Conservation (phyloP, 164 flowering plant genomes). For the Akebia trifoliata region DNA sequence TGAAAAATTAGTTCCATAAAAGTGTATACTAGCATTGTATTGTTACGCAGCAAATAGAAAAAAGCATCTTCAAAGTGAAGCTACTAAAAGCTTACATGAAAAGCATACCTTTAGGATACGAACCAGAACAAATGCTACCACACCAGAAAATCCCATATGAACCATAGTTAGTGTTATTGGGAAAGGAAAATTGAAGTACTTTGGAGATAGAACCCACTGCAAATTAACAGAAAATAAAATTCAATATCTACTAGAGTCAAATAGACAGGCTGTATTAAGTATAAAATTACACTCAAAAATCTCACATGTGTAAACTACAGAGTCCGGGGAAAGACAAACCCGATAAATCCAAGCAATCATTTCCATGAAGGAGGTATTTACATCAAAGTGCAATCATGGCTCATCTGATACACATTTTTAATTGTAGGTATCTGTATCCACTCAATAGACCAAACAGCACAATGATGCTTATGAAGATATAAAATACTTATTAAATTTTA, state of each 20-base stretch:
- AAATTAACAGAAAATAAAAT: conserved; percentile 13
- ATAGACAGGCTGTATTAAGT: neutral
- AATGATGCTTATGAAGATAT: no score
- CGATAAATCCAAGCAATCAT: no score
- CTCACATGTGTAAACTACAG: neutral
- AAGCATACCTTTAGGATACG: conserved; percentile 84
- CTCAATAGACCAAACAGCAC: no score
- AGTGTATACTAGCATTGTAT: neutral
- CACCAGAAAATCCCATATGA: conserved; percentile 97
- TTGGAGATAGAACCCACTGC: conserved; percentile 99
- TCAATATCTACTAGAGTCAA: conserved; percentile 1
- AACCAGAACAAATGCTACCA: conserved; percentile 77
- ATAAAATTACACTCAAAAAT: neutral
- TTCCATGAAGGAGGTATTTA: no score
- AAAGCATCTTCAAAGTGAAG: no score
- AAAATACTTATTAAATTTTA: no score
- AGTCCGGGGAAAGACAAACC: no score
- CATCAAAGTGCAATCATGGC: no score
- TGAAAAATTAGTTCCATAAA: neutral
- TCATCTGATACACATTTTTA: no score
- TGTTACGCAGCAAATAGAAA: neutral
- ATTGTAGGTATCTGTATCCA: no score
- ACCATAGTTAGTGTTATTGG: conserved; percentile 98
- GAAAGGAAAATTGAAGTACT: conserved; percentile 91
- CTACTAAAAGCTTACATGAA: neutral